Base-by-base conservation (phyloP, 2,329 filamentous ascomycete species). In the Diaporthe ilicicola region DNA sequence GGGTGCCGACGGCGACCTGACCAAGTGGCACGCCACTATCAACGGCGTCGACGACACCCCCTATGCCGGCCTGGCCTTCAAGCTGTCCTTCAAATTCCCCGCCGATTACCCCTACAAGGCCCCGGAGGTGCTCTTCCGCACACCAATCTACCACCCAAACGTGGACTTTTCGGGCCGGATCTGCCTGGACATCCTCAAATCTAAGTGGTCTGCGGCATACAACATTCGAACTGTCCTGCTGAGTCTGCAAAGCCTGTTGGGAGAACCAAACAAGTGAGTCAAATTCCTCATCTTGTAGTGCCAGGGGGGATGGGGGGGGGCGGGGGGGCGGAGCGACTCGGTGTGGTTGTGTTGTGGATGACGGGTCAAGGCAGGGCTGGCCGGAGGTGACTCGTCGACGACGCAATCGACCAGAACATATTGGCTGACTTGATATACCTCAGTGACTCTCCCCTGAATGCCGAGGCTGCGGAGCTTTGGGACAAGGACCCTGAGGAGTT, bases 191-290 rank as follows among this genome's bases (percentile, higher is more conserved):
- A 99, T 99, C 76, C 87, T 99, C 75, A 98, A 98, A 88, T 96
- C 98, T 82, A 98, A 98, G 85, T 99, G 96, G 96, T 97, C 94
- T 72, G 94, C 96, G 22, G 95, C 97, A 53, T 97, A 98, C 88
- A 98, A 98, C 79, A 94, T 97, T 73, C 94, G 97, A 82, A 97
- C 93, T 56, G 94, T 99, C 56, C 86, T 99, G 69, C 82, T 99
- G 77, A 98, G 95, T 77, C 84, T 99, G 82, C 96, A 99, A 84
- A 98, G 95, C 82, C 85, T 99, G 78, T 88, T 99, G 39, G 96
- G 95, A 32, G 96, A 99, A 84, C 96, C 96, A 44, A 99, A 99
- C 85, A 99, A 99, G 96, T 98, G 85, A 82, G 93, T 84, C 22
- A 13, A 5, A 13, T 24, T 19, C 2, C 24, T 27, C 13, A 15